Conservation (phyloP, 1,284 basidiomycete genomes). For the Exobasidium cylindrosporum region DNA sequence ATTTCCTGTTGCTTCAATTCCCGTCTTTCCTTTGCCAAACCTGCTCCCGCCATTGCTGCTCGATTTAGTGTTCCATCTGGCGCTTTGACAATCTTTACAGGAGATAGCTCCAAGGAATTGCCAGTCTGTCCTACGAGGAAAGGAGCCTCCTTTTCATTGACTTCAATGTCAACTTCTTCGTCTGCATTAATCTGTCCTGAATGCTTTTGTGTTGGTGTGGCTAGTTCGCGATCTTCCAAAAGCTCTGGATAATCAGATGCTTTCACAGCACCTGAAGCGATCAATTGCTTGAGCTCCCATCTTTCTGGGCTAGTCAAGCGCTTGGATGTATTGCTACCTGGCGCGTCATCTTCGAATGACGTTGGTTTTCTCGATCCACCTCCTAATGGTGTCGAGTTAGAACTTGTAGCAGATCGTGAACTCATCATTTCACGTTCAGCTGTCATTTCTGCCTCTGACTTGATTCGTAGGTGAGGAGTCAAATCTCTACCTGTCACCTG, state of each 20-base stretch:
- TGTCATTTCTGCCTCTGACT: conserved; percentile 74
- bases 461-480: conserved; percentile 86
- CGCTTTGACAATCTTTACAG: conserved; percentile 83
- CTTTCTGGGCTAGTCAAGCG: conserved; percentile 92
- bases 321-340: conserved; percentile 63
- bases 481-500: conserved; percentile 84
- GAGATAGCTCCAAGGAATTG: conserved; percentile 88
- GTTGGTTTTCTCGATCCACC: conserved; percentile 14
- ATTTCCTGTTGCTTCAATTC: conserved; percentile 91
- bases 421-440: conserved; percentile 30
- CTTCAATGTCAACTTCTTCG: conserved; percentile 87
- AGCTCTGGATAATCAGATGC: conserved; percentile 94
- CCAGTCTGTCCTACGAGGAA: conserved; percentile 96
- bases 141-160: conserved; percentile 92
- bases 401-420: conserved; percentile 54
- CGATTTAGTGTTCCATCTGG: conserved; percentile 70
- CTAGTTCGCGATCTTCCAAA: conserved; percentile 64
- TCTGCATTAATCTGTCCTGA: conserved; percentile 36
- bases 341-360: conserved; percentile 24
- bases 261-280: conserved; percentile 87
- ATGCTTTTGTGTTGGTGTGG: conserved; percentile 33
- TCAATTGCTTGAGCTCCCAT: conserved; percentile 98
- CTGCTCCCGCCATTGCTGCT: conserved; percentile 87
- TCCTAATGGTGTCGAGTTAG: conserved; percentile 58
- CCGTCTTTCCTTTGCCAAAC: conserved; percentile 87